Evolutionary conservation across 768 basidiomycete genomes (phyloP).

Genomic region (Suillus plorans): DNA sequence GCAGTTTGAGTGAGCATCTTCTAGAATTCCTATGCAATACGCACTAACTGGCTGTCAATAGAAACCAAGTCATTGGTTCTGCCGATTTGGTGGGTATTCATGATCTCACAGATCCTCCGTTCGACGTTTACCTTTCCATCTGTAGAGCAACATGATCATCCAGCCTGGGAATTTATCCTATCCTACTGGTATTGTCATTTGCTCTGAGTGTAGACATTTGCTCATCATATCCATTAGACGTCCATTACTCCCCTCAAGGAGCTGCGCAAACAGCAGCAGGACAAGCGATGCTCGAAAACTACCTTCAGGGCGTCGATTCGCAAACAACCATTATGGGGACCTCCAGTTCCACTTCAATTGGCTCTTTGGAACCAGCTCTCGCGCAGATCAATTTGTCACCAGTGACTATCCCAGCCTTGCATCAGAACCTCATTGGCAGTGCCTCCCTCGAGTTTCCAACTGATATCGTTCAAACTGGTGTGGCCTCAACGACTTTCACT

Average conservation of each 20-base stretch:
- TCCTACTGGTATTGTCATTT: constrained; percentile 43
- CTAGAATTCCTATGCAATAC: background rate
- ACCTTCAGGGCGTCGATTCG: constrained; percentile 61
- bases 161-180: constrained; percentile 57
- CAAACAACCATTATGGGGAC: constrained; percentile 57
- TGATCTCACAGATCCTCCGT: background rate
- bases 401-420: constrained; percentile 62
- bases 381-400: constrained; percentile 59
- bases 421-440: constrained; percentile 57
- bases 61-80: constrained; percentile 53
- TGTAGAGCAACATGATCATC: constrained; percentile 54
- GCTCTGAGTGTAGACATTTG: background rate
- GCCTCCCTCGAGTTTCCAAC: constrained; percentile 60
- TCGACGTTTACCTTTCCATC: background rate
- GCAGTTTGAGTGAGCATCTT: constrained; percentile 47
- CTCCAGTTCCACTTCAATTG: constrained; percentile 54
- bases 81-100: constrained; percentile 49
- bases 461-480: constrained; percentile 58
- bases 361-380: constrained; percentile 60
- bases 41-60: constrained; percentile 21
- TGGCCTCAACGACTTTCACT: constrained; percentile 56
- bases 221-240: constrained; percentile 35
- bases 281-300: constrained; percentile 58
- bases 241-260: constrained; percentile 61
- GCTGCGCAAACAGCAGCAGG: constrained; percentile 50